These are phyloP conservation scores for Chlamydomonas schloesseri DNA, from an alignment of 139 green algal species.

Conservation along the genomic window DNA sequence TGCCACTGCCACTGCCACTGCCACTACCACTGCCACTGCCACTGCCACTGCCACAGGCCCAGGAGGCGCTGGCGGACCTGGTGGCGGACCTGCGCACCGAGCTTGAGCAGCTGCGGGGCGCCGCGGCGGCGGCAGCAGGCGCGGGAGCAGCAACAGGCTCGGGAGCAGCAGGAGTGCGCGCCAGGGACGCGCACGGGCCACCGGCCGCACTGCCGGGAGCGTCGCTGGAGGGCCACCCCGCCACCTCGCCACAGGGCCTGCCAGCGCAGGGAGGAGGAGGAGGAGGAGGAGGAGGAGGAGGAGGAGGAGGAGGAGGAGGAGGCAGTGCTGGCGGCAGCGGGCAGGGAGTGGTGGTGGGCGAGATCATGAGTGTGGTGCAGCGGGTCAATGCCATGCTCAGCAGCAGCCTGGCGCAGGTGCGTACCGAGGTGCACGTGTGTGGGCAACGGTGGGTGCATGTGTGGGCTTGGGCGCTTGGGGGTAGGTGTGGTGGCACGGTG, in stretches of 20 bases:
- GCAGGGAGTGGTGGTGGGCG: not conserved
- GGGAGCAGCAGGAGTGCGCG: not conserved
- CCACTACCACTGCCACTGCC: too few relatives aligned
- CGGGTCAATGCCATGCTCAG: conserved; percentile 5
- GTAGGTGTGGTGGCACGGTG: not conserved
- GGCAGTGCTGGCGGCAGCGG: not conserved
- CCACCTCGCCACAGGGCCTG: too few relatives aligned
- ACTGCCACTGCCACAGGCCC: conserved; percentile 3
- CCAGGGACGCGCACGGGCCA: too few relatives aligned
- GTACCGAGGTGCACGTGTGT: not conserved
- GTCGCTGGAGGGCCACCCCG: too few relatives aligned
- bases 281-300: too few relatives aligned
- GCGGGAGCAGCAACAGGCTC: not conserved
- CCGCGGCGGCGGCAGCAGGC: too few relatives aligned
- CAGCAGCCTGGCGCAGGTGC: conserved; percentile 16
- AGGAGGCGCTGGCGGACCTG: conserved; percentile 30
- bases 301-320: too few relatives aligned
- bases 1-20: too few relatives aligned
- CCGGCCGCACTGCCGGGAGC: too few relatives aligned
- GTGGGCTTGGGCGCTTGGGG: not conserved
- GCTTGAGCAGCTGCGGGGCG: not conserved
- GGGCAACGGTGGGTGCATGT: not conserved
- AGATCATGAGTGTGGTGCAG: conserved; percentile 21
- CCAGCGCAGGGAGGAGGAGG: too few relatives aligned
- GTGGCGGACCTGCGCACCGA: conserved; percentile 13